phyloP scores from a whole-genome alignment of 768 basidiomycete genomes.

The Sarcodon aspratus region DNA sequence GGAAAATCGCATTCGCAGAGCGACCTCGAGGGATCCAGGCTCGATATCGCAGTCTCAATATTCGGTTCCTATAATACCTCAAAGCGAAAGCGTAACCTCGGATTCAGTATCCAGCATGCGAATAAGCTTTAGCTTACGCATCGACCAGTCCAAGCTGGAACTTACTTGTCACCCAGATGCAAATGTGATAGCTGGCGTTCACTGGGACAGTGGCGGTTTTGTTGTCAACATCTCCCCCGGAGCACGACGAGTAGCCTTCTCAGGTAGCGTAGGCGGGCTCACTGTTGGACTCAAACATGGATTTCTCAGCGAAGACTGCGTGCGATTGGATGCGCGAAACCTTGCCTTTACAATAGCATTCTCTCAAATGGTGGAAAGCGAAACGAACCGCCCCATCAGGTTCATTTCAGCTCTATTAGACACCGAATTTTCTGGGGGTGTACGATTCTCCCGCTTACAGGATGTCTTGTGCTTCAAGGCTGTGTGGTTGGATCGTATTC shows the following conservation, averaged over 20 bases:
- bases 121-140: slow-evolving; percentile 80
- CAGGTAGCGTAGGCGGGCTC: slow-evolving; percentile 72
- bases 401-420: slow-evolving; percentile 71
- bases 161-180: slow-evolving; percentile 87
- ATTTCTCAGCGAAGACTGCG: slow-evolving; percentile 74
- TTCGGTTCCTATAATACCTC: slow-evolving; percentile 3
- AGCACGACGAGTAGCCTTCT: slow-evolving; percentile 59
- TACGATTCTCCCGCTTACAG: slow-evolving; percentile 79
- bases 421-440: slow-evolving; percentile 70
- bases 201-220: slow-evolving; percentile 95
- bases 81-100: slow-evolving; percentile 5
- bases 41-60: slow-evolving; percentile 5
- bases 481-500: slow-evolving; percentile 86
- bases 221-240: slow-evolving; percentile 68
- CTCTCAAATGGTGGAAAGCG: slow-evolving; percentile 31
- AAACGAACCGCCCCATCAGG: slow-evolving; percentile 24
- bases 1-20: slow-evolving; percentile 57
- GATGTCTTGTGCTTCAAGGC: slow-evolving; percentile 93
- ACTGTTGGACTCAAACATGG: slow-evolving; percentile 77
- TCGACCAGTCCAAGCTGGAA: slow-evolving; percentile 80
- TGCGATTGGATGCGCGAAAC: slow-evolving; percentile 71
- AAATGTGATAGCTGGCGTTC: slow-evolving; percentile 78
- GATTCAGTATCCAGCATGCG: slow-evolving; percentile 39
- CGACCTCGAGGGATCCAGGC: slow-evolving; percentile 19
- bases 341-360: slow-evolving; percentile 70